phyloP scores from a whole-genome alignment of 148 eudicot genomes.

The Amaranthus palmeri region DNA sequence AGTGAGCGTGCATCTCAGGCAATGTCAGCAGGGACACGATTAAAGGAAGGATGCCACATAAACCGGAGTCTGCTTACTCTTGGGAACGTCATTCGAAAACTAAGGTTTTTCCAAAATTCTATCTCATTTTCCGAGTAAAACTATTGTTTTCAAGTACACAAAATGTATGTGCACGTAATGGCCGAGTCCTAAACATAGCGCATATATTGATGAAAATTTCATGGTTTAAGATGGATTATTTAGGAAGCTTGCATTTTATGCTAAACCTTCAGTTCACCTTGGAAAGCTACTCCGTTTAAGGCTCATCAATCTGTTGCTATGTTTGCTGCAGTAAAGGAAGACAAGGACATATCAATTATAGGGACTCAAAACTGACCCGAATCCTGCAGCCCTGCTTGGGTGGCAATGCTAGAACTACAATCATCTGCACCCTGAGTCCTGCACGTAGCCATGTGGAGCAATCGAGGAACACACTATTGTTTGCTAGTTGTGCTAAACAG shows the following conservation, averaged over 20 bases:
- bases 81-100: slow-evolving; percentile 92
- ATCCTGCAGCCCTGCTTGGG: slow-evolving; percentile 90
- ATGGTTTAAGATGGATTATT: no score
- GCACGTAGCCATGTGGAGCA: slow-evolving; percentile 93
- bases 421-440: slow-evolving; percentile 93
- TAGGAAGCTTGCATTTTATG: no score
- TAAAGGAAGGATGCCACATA: slow-evolving; percentile 94
- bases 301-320: slow-evolving; percentile 7
- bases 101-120: slow-evolving; percentile 45
- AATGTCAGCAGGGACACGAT: slow-evolving; percentile 76
- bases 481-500: slow-evolving; percentile 95
- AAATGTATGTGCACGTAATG: no score
- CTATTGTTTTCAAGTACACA: no score
- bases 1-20: slow-evolving; percentile 99
- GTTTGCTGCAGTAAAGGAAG: slow-evolving; percentile 74
- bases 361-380: slow-evolving; percentile 92
- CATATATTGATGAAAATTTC: no score
- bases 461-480: slow-evolving; percentile 90
- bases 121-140: background rate
- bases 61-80: slow-evolving; percentile 88
- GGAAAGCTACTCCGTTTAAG: no score
- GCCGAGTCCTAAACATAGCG: no score
- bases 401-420: slow-evolving; percentile 95
- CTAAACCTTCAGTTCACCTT: no score
- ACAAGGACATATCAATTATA: slow-evolving; percentile 84